Base-by-base conservation (phyloP, 495 filamentous ascomycete species). In the Penicillium arizonense region DNA sequence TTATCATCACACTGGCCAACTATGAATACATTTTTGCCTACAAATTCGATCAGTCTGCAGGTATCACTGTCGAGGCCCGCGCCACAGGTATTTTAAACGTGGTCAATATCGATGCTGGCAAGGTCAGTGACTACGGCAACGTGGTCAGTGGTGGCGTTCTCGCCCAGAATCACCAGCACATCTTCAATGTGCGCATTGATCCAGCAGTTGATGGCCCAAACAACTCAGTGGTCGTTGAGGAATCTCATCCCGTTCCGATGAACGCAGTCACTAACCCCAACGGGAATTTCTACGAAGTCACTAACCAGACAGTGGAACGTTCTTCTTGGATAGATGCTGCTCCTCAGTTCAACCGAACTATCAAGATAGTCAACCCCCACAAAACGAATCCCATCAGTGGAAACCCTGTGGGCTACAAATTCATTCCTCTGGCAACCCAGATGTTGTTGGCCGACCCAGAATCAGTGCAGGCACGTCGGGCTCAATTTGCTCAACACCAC, bases 61-160 rank as follows among this genome's bases (percentile, higher is more conserved):
- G 91, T 47, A 68, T 96, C 48, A 78, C 79, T 2, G 88, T 94
- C 51, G 92, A 97, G 68, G 83, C 88, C 9, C 82, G 88, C 4
- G 92, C 92, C 1, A 96, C 92, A 0, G 92, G 92, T 3, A 90
- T 97, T 53, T 75, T 96, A 16, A 91, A 87, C 48, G 92, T 92
- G 0, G 82, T 91, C 47, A 90, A 92, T n/a, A 86, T 96, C 48
- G 88, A 91, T 53, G 85, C 81, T 24, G 70, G 68, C 44, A 77
- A 77, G 56, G 58, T 63, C 32, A 73, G 70, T 58, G 74, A 77
- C 0, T 96, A 87, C 70, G 92, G 92, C 33, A 97, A 90, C 11
- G 79, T 94, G 11, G 89, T 97, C 9, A 87, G 90, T 58, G 91
- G 90, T 0, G 92, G 92, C 1, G 91, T 92, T 3, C 78, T 96